Evolutionary conservation across 2,329 filamentous ascomycete genomes (phyloP).

Genomic region (Lachnellula arida): DNA sequence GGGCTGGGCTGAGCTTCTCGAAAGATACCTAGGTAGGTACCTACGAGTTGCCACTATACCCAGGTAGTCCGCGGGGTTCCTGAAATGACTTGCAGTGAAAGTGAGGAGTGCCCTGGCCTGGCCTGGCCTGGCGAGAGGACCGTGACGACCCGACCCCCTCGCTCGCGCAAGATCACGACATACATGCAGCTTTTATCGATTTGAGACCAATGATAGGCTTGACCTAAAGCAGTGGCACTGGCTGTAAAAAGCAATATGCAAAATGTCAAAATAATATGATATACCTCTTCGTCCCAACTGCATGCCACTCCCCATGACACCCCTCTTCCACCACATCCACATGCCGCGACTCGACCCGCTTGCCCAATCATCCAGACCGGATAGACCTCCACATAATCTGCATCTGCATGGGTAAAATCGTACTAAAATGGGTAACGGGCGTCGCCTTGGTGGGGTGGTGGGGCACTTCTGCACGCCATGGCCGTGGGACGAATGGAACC

Average conservation of each 20-base stretch:
- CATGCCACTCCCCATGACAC: neutral
- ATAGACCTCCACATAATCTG: neutral
- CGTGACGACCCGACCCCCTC: no score
- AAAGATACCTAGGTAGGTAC: no score
- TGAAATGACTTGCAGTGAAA: neutral
- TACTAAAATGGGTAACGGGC: no score
- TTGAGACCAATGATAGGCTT: neutral
- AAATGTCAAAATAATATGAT: neutral
- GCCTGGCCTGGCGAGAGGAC: neutral
- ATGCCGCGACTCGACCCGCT: neutral
- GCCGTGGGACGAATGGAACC: no score
- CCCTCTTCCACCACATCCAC: neutral
- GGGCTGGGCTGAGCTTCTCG: no score
- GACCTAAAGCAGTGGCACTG: neutral
- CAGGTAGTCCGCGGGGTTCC: no score
- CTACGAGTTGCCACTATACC: no score
- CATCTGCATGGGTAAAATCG: no score
- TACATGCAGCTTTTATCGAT: neutral
- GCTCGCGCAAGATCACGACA: neutral
- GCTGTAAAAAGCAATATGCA: neutral
- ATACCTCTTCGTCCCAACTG: neutral
- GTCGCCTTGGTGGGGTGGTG: no score
- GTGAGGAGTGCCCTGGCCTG: neutral
- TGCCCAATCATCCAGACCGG: neutral
- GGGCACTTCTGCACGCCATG: no score